Evolutionary conservation across 495 filamentous ascomycete species (phyloP), one percentile per base, ranked within the genome.

Genomic region (Elaphomyces granulatus): DNA sequence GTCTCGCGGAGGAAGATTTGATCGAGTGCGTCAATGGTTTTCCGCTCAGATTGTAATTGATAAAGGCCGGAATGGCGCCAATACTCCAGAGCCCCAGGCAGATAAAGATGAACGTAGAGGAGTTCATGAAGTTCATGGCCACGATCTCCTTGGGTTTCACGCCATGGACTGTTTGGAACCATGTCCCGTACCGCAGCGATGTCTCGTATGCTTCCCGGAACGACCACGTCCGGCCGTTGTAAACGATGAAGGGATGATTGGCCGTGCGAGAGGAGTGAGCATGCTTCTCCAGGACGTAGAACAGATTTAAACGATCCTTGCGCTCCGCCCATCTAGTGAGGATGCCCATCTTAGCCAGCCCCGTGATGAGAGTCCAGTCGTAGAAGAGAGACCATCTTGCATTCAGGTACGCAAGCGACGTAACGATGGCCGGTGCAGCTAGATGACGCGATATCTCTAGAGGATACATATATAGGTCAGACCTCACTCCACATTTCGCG

Each of bases 21-120:
- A 96, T 66, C 37, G 81, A 88, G 56, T 98, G 88, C 19, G 78
- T 53, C 43, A 98, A 61, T 2, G 87, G 69, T 19, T 83, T 74
- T 9, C 78, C 81, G 1, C 68, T 66, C 33, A 96, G 56, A 48
- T 95, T 96, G 58, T 90, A 93, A 55, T 98, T 98, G 61, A 98
- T 81, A 44, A 92, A 83, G 0, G 88, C 90, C n/a, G 88, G 87
- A 18, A 72, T 73, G 0, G 83, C 87, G 0, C 90, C 90, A 31
- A 96, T 75, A 14, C 78, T 76, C 87, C 88, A 95, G 20, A 95
- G 58, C 0, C 80, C 90, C 16, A 93, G 66, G 64, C 77, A 72
- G n/a, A 94, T 42, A 61, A 93, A 92, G 8, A 94, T 47, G 50
- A 87, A 90, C 3, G 72, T 71, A 10, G 83, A 78, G 17, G 75